Conservation (phyloP, 1,284 basidiomycete species). For the Gymnopus androsaceus region DNA sequence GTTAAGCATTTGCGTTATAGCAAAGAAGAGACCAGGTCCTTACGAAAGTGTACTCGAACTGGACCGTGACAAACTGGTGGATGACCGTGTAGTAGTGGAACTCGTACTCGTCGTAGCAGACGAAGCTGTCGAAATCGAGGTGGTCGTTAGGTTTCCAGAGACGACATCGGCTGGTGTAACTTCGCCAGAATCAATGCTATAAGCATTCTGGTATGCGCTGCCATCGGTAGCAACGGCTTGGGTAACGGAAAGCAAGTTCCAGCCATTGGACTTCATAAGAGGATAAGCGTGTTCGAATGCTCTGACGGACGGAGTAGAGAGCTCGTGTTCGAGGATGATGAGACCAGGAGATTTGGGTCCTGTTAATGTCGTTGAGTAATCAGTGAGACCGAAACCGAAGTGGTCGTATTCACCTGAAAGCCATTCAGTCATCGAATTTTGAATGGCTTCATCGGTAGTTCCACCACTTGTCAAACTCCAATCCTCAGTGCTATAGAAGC, state of each 20-base stretch:
- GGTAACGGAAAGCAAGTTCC: conserved; percentile 63
- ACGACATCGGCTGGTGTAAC: conserved; percentile 12
- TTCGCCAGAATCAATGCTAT: conserved; percentile 9
- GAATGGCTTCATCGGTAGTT: conserved; percentile 47
- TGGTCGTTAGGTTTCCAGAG: background rate
- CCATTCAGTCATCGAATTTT: conserved; percentile 53
- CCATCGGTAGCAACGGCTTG: conserved; percentile 41
- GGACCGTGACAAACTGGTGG: background rate
- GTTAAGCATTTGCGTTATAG: background rate
- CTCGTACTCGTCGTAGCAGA: background rate
- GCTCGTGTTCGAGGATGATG: conserved; percentile 84
- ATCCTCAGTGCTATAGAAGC: conserved; percentile 56
- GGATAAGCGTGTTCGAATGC: conserved; percentile 75
- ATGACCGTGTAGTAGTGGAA: background rate
- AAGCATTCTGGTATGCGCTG: conserved; percentile 59
- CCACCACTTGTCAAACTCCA: conserved; percentile 56
- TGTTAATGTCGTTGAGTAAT: conserved; percentile 24
- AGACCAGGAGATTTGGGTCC: conserved; percentile 75
- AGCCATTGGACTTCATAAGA: conserved; percentile 62
- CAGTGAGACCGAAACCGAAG: background rate
- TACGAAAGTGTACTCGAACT: background rate
- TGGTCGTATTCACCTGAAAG: conserved; percentile 46
- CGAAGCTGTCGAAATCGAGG: conserved; percentile 1
- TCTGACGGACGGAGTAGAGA: conserved; percentile 59
- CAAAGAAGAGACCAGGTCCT: background rate